These are phyloP conservation scores for Cornus florida DNA, from an alignment of 148 eudicot genomes.

Conservation along the genomic window DNA sequence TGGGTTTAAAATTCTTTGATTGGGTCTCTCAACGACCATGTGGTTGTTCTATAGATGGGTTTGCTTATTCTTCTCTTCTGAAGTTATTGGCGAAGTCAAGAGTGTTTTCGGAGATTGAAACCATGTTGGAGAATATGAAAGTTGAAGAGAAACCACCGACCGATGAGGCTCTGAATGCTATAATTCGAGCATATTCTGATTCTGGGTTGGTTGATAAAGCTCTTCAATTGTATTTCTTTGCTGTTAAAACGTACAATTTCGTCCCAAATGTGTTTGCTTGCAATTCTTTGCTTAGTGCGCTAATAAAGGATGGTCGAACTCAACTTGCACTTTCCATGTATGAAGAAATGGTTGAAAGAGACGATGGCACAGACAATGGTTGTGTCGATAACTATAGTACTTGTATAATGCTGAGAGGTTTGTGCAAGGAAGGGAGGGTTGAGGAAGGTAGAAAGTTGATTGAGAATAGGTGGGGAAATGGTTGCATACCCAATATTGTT, in stretches of 20 bases:
- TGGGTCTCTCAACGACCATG: slow-evolving; percentile 51
- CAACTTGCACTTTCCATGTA: slow-evolving; percentile 51
- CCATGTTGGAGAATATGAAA: slow-evolving; percentile 44
- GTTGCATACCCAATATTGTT: slow-evolving; percentile 77
- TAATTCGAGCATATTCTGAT: slow-evolving; percentile 63
- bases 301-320: slow-evolving; percentile 42
- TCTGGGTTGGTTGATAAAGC: slow-evolving; percentile 65
- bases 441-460: slow-evolving; percentile 75
- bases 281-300: slow-evolving; percentile 65
- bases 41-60: slow-evolving; percentile 60
- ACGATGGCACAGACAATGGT: slow-evolving; percentile 26
- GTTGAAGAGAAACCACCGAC: slow-evolving; percentile 47
- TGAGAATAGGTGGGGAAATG: slow-evolving; percentile 82
- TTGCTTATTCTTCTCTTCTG: slow-evolving; percentile 77
- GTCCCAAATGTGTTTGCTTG: slow-evolving; percentile 63
- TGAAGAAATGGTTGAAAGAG: slow-evolving; percentile 65
- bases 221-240: slow-evolving; percentile 45
- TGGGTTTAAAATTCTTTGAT: slow-evolving; percentile 74
- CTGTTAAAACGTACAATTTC: slow-evolving; percentile 21
- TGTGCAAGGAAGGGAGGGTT: slow-evolving; percentile 73
- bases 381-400: slow-evolving; percentile 76
- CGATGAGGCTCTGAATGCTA: slow-evolving; percentile 51
- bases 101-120: slow-evolving; percentile 60
- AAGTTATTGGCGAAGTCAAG: slow-evolving; percentile 62
- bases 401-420: slow-evolving; percentile 66